Percentiles rank a stretch among this genome's conserved stretches.
Evolutionary conservation across 208 protist genomes (phyloP).

Genomic region (Trypanosoma brucei): DNA sequence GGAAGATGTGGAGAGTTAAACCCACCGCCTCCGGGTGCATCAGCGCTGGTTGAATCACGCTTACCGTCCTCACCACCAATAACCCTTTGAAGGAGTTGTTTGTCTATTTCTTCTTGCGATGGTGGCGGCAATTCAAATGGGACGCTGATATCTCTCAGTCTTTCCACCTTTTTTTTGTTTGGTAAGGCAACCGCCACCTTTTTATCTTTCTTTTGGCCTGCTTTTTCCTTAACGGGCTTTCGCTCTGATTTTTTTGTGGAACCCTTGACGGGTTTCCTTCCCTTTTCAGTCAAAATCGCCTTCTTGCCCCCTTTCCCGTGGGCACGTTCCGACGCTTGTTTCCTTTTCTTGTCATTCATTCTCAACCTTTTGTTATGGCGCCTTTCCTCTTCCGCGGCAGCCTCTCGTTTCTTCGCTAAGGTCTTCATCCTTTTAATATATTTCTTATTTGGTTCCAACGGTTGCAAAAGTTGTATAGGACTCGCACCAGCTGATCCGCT

Average conservation of each 20-base stretch:
- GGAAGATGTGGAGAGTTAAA: slow-evolving; percentile 44
- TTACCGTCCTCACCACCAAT: slow-evolving; percentile 41
- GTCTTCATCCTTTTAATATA: slow-evolving; percentile 54
- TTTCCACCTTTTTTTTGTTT: slow-evolving; percentile 17
- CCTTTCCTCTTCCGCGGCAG: slow-evolving; percentile 3
- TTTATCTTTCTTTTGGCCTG: slow-evolving; percentile 15
- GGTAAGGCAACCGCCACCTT: neutral
- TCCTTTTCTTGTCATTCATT: slow-evolving; percentile 8
- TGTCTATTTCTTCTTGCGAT: slow-evolving; percentile 26
- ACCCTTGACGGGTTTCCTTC: no score
- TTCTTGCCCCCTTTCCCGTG: slow-evolving; percentile 24
- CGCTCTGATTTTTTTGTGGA: no score
- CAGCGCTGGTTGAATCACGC: slow-evolving; percentile 1
- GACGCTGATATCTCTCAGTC: neutral
- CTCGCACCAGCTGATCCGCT: neutral
- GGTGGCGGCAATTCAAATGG: neutral
- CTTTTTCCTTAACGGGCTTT: no score
- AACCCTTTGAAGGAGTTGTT: slow-evolving; percentile 40
- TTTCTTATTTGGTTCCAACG: slow-evolving; percentile 45
- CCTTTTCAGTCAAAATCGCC: no score
- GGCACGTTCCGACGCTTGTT: neutral
- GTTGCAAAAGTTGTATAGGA: slow-evolving; percentile 7
- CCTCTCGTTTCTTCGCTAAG: slow-evolving; percentile 26
- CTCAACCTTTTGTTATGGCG: neutral
- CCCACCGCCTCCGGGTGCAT: slow-evolving; percentile 20